Evolutionary conservation across 257 asterid genomes (phyloP).

Genomic region (Thymus quinquecostatus): DNA sequence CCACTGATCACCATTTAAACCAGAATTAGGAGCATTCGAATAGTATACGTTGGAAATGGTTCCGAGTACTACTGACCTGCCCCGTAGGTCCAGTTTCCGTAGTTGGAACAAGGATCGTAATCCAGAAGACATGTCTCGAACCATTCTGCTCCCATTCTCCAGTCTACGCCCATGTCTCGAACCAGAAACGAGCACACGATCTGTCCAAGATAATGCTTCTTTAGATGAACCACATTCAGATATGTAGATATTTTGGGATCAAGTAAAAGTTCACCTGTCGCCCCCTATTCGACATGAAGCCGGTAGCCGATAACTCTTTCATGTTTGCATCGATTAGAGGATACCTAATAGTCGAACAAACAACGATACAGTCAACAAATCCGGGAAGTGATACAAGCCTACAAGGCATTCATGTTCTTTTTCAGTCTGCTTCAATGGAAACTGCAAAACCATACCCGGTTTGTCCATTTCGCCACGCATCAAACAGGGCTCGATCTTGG

Average conservation of each 20-base stretch:
- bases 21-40: not conserved
- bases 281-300: conserved; percentile 99
- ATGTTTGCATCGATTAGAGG: conserved; percentile 94
- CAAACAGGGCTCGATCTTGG: conserved; percentile 70
- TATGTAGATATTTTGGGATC: not conserved
- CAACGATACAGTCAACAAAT: conserved; percentile 19
- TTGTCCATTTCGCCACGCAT: conserved; percentile 78
- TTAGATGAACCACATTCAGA: not conserved
- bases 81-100: conserved; percentile 97
- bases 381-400: not conserved
- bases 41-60: not conserved
- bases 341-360: conserved; percentile 51
- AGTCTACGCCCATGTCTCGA: conserved; percentile 95
- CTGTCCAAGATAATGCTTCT: conserved; percentile 35
- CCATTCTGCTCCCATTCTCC: conserved; percentile 99
- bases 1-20: not conserved
- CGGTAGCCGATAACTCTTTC: conserved; percentile 79
- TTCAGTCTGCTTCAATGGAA: not conserved
- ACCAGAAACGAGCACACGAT: conserved; percentile 97
- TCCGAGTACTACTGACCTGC: conserved; percentile 64
- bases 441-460: conserved; percentile 62
- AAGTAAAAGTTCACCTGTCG: conserved; percentile 61
- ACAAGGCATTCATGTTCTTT: not conserved
- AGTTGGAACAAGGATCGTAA: conserved; percentile 95
- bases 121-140: conserved; percentile 92